Conservation (phyloP, 805 yeast genomes). For the Lachancea waltii region DNA sequence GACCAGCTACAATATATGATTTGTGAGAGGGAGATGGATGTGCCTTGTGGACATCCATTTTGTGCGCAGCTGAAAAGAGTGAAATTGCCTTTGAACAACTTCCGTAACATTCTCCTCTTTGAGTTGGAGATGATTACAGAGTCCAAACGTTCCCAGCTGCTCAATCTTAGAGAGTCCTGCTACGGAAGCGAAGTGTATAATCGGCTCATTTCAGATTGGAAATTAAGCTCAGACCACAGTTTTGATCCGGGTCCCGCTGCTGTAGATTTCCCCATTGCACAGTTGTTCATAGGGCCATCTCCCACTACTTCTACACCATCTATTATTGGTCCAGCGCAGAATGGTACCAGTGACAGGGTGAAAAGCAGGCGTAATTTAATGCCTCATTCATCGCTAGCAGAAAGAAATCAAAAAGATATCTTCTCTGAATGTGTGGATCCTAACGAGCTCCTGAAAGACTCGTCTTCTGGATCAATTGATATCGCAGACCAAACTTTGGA, state of each 20-base stretch:
- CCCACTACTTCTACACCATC: not conserved
- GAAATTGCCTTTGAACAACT: not conserved
- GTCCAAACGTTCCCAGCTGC: conserved; percentile 6
- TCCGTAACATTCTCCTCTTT: conserved; percentile 22
- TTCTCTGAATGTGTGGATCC: conserved; percentile 3
- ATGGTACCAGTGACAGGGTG: conserved; percentile 2
- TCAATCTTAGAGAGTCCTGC: conserved; percentile 27
- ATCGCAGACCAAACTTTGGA: not conserved
- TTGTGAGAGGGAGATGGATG: conserved; percentile 14
- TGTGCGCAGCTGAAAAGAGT: conserved; percentile 9
- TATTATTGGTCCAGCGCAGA: not conserved
- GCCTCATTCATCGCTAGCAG: conserved; percentile 5
- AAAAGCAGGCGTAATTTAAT: conserved; percentile 1
- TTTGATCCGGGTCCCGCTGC: not conserved
- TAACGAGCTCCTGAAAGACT: conserved; percentile 2
- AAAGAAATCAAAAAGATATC: not conserved
- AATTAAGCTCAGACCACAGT: conserved; percentile 3
- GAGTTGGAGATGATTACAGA: conserved; percentile 29
- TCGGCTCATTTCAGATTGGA: conserved; percentile 20
- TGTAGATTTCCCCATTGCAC: not conserved
- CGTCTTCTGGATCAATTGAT: not conserved
- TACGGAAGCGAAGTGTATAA: conserved; percentile 24
- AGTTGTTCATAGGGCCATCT: conserved; percentile 1
- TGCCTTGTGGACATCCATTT: conserved; percentile 17
- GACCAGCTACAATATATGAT: conserved; percentile 15